Evolutionary conservation across 2,329 filamentous ascomycete genomes (phyloP).

Genomic region (Neocatenulostroma microsporum): DNA sequence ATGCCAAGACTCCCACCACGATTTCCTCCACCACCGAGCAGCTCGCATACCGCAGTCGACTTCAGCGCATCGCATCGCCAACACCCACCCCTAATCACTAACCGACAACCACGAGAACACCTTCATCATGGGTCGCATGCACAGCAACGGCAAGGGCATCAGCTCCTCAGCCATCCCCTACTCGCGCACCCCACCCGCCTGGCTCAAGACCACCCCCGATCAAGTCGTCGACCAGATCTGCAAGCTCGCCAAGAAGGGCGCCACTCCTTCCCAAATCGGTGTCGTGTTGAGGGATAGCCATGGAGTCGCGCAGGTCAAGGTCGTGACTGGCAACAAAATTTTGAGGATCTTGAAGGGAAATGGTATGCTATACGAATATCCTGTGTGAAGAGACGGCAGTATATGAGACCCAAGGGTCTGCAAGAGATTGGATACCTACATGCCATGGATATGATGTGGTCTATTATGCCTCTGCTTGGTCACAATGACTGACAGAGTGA

Average conservation of each 20-base stretch:
- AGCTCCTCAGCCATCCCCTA: constrained; percentile 92
- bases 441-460: constrained; percentile 4
- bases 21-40: background rate
- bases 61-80: no score
- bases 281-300: constrained; percentile 97
- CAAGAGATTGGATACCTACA: constrained; percentile 21
- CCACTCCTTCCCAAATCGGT: constrained; percentile 97
- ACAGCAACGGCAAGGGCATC: constrained; percentile 99
- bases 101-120: constrained; percentile 17
- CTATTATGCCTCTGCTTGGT: constrained; percentile 37
- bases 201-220: constrained; percentile 98
- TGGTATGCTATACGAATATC: constrained; percentile 72
- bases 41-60: background rate
- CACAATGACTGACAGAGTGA: constrained; percentile 37
- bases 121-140: constrained; percentile 86
- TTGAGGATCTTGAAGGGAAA: constrained; percentile 96
- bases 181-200: constrained; percentile 83
- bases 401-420: constrained; percentile 12
- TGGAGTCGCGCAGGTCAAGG: constrained; percentile 95
- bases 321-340: constrained; percentile 99
- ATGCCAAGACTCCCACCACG: background rate
- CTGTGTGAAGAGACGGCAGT: constrained; percentile 30
- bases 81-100: constrained; percentile 1
- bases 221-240: constrained; percentile 99
- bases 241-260: constrained; percentile 98